These are phyloP conservation scores for Arthrocladium fulminans DNA, from an alignment of 2,329 filamentous ascomycete genomes.

Conservation along the genomic window DNA sequence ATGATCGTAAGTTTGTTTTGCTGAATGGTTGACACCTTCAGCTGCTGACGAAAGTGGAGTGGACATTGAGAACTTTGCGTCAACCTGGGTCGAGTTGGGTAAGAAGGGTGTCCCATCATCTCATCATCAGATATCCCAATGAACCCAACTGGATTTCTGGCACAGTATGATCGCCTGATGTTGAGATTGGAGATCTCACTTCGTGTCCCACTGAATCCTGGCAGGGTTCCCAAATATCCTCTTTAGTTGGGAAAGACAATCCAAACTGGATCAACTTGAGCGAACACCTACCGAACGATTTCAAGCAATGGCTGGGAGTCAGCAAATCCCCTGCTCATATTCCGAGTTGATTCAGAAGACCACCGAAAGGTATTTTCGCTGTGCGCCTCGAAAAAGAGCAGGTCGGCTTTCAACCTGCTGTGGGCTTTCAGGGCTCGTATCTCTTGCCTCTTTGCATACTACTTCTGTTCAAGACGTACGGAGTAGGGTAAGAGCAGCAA, in stretches of 20 bases:
- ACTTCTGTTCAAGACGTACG: constrained; percentile 46
- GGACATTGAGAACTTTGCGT: constrained; percentile 36
- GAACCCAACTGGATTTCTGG: constrained; percentile 13
- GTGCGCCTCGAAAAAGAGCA: constrained; percentile 44
- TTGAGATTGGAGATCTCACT: constrained; percentile 37
- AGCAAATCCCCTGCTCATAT: constrained; percentile 44
- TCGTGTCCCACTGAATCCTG: constrained; percentile 45
- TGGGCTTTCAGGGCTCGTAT: constrained; percentile 52
- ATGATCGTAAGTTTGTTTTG: constrained; percentile 81
- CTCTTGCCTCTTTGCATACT: constrained; percentile 47
- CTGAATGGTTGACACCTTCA: constrained; percentile 45
- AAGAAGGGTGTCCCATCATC: constrained; percentile 46
- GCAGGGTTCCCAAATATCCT: constrained; percentile 37
- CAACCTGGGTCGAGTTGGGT: constrained; percentile 40
- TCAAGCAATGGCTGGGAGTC: constrained; percentile 43
- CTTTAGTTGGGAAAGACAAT: constrained; percentile 48
- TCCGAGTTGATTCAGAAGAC: constrained; percentile 40
- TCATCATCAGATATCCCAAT: constrained; percentile 43
- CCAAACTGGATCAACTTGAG: constrained; percentile 36
- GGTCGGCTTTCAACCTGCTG: constrained; percentile 45
- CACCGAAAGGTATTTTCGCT: constrained; percentile 45
- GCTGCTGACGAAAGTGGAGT: constrained; percentile 34
- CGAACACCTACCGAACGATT: constrained; percentile 37
- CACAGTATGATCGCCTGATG: constrained; percentile 9
- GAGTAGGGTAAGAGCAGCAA: constrained; percentile 30